A percentile compares a stretch with the other conserved stretches of the same genome.
Evolutionary conservation across 352 stramenopile species (phyloP).

Genomic region (Pythium phragmiticola): DNA sequence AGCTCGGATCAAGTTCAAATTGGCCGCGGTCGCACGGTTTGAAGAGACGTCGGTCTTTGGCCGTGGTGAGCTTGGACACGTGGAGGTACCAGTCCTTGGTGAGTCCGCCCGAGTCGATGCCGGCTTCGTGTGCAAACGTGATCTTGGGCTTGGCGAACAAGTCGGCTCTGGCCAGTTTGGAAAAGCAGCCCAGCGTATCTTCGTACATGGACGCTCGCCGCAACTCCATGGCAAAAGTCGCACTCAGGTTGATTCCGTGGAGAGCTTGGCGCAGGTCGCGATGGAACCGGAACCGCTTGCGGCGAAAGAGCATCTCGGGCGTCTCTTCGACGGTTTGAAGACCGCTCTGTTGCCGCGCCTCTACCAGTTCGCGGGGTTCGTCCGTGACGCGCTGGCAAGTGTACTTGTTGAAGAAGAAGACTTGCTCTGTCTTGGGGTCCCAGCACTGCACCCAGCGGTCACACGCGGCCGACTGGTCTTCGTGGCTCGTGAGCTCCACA

Average conservation of each 20-base stretch:
- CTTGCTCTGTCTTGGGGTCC: constrained; percentile 79
- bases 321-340: constrained; percentile 54
- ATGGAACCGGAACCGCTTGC: constrained; percentile 86
- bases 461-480: constrained; percentile 58
- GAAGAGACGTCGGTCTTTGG: constrained; percentile 45
- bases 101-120: constrained; percentile 86
- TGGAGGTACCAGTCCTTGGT: constrained; percentile 90
- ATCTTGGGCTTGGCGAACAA: constrained; percentile 75
- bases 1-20: constrained; percentile 49
- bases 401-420: constrained; percentile 90
- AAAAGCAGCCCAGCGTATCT: constrained; percentile 62
- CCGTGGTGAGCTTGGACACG: constrained; percentile 49
- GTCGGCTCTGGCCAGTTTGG: constrained; percentile 43
- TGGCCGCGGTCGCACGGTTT: constrained; percentile 49
- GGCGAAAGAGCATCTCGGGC: constrained; percentile 79
- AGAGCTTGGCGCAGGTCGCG: constrained; percentile 57
- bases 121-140: constrained; percentile 76
- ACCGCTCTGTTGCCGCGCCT: constrained; percentile 41
- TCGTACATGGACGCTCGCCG: constrained; percentile 61
- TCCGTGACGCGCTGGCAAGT: constrained; percentile 67
- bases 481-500: constrained; percentile 49
- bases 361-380: constrained; percentile 49
- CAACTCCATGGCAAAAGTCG: constrained; percentile 45
- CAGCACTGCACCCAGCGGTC: constrained; percentile 87
- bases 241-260: constrained; percentile 32